These are phyloP conservation scores for Vinca major DNA, from an alignment of 305 asterid species.

Conservation along the genomic window DNA sequence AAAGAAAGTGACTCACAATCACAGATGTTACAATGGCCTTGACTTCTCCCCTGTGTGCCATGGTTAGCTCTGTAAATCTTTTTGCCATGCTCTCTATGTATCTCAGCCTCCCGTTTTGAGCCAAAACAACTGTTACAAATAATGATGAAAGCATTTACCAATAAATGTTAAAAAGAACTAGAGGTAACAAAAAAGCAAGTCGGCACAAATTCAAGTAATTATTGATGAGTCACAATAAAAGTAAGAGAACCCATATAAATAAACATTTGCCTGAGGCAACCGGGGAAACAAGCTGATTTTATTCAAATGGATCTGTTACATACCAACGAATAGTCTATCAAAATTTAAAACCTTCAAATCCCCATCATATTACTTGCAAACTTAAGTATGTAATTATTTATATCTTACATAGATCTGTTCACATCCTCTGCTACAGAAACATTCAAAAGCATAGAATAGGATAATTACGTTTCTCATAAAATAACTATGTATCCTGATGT, in stretches of 20 bases:
- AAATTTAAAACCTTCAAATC: not conserved
- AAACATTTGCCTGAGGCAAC: not conserved
- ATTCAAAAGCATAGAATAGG: not conserved
- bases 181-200: not conserved
- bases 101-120: constrained; percentile 61
- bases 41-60: constrained; percentile 79
- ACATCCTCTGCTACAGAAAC: not conserved
- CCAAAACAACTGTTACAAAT: constrained; percentile 42
- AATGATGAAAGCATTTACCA: constrained; percentile 4
- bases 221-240: not conserved
- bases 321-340: not conserved
- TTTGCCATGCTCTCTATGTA: constrained; percentile 38
- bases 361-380: not conserved
- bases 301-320: not conserved
- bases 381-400: not conserved
- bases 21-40: constrained; percentile 65
- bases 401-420: not conserved
- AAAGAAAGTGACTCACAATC: constrained; percentile 44
- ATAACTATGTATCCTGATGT: not conserved
- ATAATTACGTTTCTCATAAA: not conserved
- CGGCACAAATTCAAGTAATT: constrained; percentile 1
- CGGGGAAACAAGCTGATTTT: not conserved
- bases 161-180: not conserved
- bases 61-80: constrained; percentile 66
- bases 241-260: not conserved